Evolutionary conservation across 805 yeast genomes (phyloP).

Genomic region (Candida methanosorbosa): DNA sequence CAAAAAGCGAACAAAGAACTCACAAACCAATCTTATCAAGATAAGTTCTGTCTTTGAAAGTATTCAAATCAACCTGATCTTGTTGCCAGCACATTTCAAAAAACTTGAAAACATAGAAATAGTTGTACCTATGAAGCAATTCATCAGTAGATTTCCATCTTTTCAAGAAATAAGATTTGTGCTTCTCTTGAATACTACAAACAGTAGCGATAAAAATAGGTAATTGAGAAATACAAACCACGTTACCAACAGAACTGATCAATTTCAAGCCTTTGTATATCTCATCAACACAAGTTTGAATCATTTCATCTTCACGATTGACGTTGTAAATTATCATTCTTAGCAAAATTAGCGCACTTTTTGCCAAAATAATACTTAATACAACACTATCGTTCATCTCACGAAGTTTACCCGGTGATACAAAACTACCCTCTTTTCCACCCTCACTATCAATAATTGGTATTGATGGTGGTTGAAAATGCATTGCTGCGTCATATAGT

Average conservation of each 20-base stretch:
- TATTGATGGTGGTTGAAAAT: background rate
- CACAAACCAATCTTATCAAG: background rate
- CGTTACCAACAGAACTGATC: background rate
- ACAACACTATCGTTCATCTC: background rate
- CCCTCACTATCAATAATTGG: background rate
- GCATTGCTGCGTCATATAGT: background rate
- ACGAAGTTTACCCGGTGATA: background rate
- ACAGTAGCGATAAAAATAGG: background rate
- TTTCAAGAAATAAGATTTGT: background rate
- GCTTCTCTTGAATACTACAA: background rate
- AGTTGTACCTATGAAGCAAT: background rate
- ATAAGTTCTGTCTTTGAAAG: background rate
- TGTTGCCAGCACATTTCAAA: background rate
- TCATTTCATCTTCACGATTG: background rate
- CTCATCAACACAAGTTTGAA: background rate
- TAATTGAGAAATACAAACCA: background rate
- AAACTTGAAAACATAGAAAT: background rate
- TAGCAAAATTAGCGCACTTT: background rate
- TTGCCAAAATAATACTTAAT: background rate
- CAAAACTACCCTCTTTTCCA: too few relatives aligned
- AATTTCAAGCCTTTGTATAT: background rate
- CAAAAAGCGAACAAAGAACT: background rate
- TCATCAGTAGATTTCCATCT: constrained; percentile 1
- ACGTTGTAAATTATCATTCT: background rate
- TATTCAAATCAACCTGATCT: background rate